phyloP scores from a whole-genome alignment of 2,329 filamentous ascomycete species.

The Colletotrichum tropicicola region DNA sequence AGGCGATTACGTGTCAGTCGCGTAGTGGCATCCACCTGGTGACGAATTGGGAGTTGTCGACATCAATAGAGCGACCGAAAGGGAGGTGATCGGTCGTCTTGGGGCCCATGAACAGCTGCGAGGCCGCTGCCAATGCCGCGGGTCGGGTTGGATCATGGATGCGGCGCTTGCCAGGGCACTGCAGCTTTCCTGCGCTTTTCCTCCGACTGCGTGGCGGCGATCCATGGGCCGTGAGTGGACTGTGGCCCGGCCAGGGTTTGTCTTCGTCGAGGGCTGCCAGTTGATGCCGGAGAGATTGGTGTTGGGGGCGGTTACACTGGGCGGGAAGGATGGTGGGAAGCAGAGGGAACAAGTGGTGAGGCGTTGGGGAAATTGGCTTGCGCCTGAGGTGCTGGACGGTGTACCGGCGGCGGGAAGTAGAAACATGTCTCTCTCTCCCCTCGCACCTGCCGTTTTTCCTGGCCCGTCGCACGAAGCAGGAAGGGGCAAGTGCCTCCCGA shows the following conservation, averaged over 20 bases:
- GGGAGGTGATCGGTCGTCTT: conserved; percentile 15
- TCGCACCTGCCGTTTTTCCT: conserved; percentile 1
- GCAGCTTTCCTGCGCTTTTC: background rate
- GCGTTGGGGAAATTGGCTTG: too few relatives aligned
- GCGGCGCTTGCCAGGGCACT: conserved; percentile 16
- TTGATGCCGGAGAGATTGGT: background rate
- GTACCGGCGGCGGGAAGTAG: background rate
- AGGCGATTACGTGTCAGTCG: conserved; percentile 25
- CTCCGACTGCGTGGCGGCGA: background rate
- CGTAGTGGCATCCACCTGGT: conserved; percentile 23
- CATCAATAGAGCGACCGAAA: conserved; percentile 17
- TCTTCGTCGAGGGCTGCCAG: too few relatives aligned
- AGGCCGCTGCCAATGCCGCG: conserved; percentile 20
- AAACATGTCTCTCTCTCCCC: conserved; percentile 5
- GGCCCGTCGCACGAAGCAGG: too few relatives aligned
- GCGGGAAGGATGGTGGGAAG: background rate
- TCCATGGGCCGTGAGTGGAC: background rate
- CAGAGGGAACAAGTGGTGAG: too few relatives aligned
- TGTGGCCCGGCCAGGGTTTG: background rate
- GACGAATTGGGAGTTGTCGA: conserved; percentile 22
- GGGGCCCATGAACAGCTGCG: background rate
- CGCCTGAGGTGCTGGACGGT: too few relatives aligned
- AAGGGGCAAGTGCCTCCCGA: too few relatives aligned
- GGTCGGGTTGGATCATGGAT: background rate
- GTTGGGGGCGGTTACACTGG: background rate